A percentile compares a stretch with the other conserved stretches of the same genome.
Conservation (phyloP, 2,329 filamentous ascomycete genomes). For the Clonostachys rhizophaga region DNA sequence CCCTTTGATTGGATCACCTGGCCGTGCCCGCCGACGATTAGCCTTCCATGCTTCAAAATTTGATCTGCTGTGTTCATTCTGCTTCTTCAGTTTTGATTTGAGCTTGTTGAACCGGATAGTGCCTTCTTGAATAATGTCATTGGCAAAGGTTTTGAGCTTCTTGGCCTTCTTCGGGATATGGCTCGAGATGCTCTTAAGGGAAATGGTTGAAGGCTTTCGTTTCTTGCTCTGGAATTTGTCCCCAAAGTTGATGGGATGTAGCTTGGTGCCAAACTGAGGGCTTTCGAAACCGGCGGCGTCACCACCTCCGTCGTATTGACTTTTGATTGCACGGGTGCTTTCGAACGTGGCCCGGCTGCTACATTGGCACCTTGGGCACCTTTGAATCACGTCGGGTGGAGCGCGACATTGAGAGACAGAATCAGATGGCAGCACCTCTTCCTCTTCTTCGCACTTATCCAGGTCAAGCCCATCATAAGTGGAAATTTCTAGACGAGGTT, state of each 20-base stretch:
- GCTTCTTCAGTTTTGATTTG: slow-evolving; percentile 17
- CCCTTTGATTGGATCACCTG: slow-evolving; percentile 12
- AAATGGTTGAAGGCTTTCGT: slow-evolving; percentile 22
- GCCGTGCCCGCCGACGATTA: slow-evolving; percentile 13
- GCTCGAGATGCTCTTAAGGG: slow-evolving; percentile 16
- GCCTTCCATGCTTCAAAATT: slow-evolving; percentile 20
- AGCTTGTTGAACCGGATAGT: slow-evolving; percentile 15
- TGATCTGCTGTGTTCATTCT: slow-evolving; percentile 12
- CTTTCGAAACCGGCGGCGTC: slow-evolving; percentile 10
- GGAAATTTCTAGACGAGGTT: not conserved
- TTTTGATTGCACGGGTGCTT: slow-evolving; percentile 5
- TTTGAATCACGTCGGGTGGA: not conserved
- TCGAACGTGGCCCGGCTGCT: not conserved
- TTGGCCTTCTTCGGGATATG: slow-evolving; percentile 6
- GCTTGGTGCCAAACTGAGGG: slow-evolving; percentile 1
- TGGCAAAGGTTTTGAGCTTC: slow-evolving; percentile 19
- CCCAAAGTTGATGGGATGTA: slow-evolving; percentile 1
- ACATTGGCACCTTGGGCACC: too few species aligned
- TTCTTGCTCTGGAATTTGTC: slow-evolving; percentile 11
- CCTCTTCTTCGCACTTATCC: slow-evolving; percentile 8
- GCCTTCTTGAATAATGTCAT: slow-evolving; percentile 15
- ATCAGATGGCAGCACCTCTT: slow-evolving; percentile 14
- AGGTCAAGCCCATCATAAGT: slow-evolving; percentile 13
- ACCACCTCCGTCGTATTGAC: slow-evolving; percentile 13
- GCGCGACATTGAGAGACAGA: slow-evolving; percentile 4